Base-by-base conservation (phyloP, 2,329 filamentous ascomycete species). In the Chalaropsis thielavioides region DNA sequence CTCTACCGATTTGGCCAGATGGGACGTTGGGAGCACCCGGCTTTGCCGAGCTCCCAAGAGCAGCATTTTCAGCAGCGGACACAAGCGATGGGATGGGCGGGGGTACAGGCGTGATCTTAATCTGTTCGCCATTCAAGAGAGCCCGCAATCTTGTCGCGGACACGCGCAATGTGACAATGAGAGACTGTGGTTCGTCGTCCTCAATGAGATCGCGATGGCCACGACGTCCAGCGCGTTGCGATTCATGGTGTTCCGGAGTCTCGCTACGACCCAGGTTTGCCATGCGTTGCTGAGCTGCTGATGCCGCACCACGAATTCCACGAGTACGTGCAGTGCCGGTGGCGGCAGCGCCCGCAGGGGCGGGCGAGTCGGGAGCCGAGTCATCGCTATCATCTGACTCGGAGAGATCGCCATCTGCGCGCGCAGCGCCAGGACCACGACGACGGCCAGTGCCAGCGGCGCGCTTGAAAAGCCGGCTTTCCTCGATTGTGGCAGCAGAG, bases 301-400 rank as follows among this genome's bases (percentile, higher is more conserved):
- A 87, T 17, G 92, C 92, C 17, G 92, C 92, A 63, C 90, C 91
- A 65, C 92, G 86, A 83, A 96, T 91, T 61, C 88, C 88, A 73
- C 92, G 83, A 8, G 91, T 96, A 68, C 92, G 83, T 44, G 91
- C 87, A 1, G 92, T 96, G 58, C 90, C 90, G 61, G 81, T 78
- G 44, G 83, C 79, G 11, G 41, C 35, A 68, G 88, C 83, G 6
- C 87, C 84, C 10, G 27, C 54, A 44, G 88, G 81, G 1, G 88
- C 88, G 2, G 91, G 91, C n/a, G 92, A 96, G 67, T 95, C 92
- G 19, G 88, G 84, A 0, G 81, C 84, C 0, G 90, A 95, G 66
- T 95, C 90, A 65, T 96, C 92, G 72, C 90, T 95, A 35, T 96
- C 91, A 61, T 92, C 90, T 0, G 94, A 92, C 64, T 96, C 92